Evolutionary conservation across 106 monocot species (phyloP).

Genomic region (Dendrobium huoshanense): DNA sequence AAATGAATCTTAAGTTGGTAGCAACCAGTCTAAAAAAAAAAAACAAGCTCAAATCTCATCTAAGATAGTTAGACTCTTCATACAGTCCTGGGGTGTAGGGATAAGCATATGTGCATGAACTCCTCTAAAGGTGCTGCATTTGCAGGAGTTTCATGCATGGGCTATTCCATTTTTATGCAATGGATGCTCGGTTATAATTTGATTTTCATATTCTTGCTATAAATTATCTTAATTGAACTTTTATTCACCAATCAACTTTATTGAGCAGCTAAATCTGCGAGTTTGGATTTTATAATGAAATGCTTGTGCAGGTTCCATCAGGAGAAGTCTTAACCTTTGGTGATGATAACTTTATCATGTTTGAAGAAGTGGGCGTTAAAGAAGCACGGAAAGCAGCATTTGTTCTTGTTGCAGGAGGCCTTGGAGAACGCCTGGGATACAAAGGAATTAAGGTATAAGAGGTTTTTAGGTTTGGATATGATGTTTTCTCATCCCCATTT

Average conservation of each 20-base stretch:
- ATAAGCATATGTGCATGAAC: background rate
- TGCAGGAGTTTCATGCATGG: background rate
- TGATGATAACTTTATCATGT: constrained; percentile 75
- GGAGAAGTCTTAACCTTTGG: constrained; percentile 85
- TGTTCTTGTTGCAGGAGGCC: constrained; percentile 97
- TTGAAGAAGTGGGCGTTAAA: constrained; percentile 69
- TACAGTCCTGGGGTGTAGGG: background rate
- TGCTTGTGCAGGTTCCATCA: constrained; percentile 68
- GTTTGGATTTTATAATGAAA: background rate
- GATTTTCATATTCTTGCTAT: background rate
- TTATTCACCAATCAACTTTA: background rate
- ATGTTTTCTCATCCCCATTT: background rate
- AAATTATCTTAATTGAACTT: background rate
- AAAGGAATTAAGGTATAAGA: constrained; percentile 87
- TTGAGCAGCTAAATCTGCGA: background rate
- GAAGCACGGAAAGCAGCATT: constrained; percentile 79
- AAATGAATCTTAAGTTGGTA: too few relatives aligned
- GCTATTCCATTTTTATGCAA: background rate
- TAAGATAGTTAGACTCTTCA: too few relatives aligned
- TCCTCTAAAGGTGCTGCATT: background rate
- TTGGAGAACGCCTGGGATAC: constrained; percentile 98
- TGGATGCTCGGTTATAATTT: background rate
- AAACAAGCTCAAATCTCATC: too few relatives aligned
- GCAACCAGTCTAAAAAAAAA: too few relatives aligned
- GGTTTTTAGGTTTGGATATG: background rate